These are phyloP conservation scores for Talaromyces sp. DNA, from an alignment of 2,329 filamentous ascomycete genomes.

Conservation along the genomic window DNA sequence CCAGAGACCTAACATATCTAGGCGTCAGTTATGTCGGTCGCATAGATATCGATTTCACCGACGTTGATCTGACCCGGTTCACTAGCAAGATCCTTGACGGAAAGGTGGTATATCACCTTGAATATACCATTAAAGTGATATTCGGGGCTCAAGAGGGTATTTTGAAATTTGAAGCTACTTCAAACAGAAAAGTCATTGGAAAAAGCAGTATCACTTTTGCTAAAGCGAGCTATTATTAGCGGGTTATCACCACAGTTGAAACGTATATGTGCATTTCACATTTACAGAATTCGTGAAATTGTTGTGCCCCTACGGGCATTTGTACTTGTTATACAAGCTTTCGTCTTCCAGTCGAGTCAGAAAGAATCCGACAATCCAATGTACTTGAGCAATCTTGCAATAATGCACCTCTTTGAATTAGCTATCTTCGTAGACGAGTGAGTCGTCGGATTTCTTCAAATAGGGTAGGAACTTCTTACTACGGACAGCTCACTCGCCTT, in stretches of 20 bases:
- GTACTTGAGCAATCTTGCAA: too few relatives aligned
- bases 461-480: background rate
- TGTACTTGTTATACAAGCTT: background rate
- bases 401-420: background rate
- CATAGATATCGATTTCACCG: background rate
- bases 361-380: background rate
- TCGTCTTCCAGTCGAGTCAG: background rate
- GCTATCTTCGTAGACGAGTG: background rate
- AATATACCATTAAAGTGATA: background rate
- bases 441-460: background rate
- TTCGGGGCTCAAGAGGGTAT: constrained; percentile 4
- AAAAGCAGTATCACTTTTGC: constrained; percentile 1
- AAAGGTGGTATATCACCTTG: too few relatives aligned
- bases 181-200: background rate
- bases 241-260: too few relatives aligned
- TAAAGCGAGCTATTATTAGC: background rate
- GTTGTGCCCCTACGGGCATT: background rate
- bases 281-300: background rate
- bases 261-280: background rate
- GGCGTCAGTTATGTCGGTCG: background rate
- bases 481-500: background rate
- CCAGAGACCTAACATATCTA: background rate
- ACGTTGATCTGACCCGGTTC: too few relatives aligned
- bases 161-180: background rate
- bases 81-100: too few relatives aligned